Evolutionary conservation across 805 yeast genomes (phyloP), one percentile per base, ranked within the genome.

Genomic region (Teunomyces tritomae): DNA sequence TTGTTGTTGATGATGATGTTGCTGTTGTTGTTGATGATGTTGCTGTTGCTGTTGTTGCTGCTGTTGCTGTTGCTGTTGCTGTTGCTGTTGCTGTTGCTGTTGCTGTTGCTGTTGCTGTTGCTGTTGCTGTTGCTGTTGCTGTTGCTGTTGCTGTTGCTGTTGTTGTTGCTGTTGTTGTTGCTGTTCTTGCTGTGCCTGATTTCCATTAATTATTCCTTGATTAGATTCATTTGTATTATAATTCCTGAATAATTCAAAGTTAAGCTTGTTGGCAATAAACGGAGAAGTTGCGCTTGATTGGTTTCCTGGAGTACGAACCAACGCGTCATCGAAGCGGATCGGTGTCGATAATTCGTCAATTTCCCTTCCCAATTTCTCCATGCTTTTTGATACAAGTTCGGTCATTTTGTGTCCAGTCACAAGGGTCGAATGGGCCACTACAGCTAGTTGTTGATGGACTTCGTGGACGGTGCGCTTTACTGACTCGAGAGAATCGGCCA

Each of bases 301-400:
- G 43, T 54, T 49, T 11, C 46, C 48, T 5, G 50, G 37, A n/a
- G 45, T 33, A 1, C 50, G 37, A 24, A 34, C 39, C 20, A 47
- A 34, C 11, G 24, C 36, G 13, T 47, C 47, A 5, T 29, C 43
- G 27, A 11, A 37, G 40, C 40, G 40, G 28, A 37, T 17, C 13
- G 40, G 40, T 13, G 44, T 9, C 11, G 53, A 42, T 14, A 58
- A 41, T 13, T 51, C 57, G 35, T 59, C 62, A 28, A 61, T 59
- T 20, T 60, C 64, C 43, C 59, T 60, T 28, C 57, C 53, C 28
- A 61, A 45, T 34, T 49, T 50, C 30, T 47, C 46, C 24, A 60
- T 49, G 46, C 57, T 58, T 34, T 55, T 59, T 28, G 50, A 48
- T 46, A 61, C 56, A 9, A 58, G 32, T 30, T 59, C 63, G 28